These are phyloP conservation scores for Amauroascus niger DNA, from an alignment of 2,329 filamentous ascomycete genomes.

Conservation along the genomic window DNA sequence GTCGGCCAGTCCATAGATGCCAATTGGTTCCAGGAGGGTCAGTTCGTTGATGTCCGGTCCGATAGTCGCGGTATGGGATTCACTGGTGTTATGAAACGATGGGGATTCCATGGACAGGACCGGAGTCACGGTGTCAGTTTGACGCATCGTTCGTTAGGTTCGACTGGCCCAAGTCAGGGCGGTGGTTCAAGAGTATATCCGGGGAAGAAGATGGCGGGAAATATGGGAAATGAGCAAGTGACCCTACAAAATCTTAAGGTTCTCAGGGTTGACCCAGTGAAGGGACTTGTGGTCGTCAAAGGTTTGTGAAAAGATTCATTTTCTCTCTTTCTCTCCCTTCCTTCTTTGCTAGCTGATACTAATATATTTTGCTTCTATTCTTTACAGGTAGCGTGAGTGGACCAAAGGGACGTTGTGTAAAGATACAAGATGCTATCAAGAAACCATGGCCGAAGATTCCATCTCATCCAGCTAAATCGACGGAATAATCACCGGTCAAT, in stretches of 20 bases:
- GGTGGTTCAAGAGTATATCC: slow-evolving; percentile 85
- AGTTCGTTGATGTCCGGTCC: slow-evolving; percentile 77
- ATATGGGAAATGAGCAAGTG: slow-evolving; percentile 82
- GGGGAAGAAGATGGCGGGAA: slow-evolving; percentile 95
- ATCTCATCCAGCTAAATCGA: slow-evolving; percentile 8
- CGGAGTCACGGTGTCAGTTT: slow-evolving; percentile 92
- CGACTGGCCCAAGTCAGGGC: slow-evolving; percentile 79
- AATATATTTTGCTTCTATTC: slow-evolving; percentile 3
- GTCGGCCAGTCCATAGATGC: slow-evolving; percentile 68
- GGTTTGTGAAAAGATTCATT: slow-evolving; percentile 42
- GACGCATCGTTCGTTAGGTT: slow-evolving; percentile 87
- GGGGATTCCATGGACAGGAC: slow-evolving; percentile 79
- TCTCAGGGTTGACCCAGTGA: slow-evolving; percentile 73
- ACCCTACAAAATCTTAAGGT: slow-evolving; percentile 89
- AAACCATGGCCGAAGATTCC: slow-evolving; percentile 58
- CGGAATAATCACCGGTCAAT: slow-evolving; percentile 15
- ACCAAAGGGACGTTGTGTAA: slow-evolving; percentile 75
- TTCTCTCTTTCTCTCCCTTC: not conserved
- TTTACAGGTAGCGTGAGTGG: slow-evolving; percentile 61
- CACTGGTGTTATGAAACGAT: slow-evolving; percentile 94
- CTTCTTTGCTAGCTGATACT: no score
- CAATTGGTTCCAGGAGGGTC: slow-evolving; percentile 84
- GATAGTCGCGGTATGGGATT: slow-evolving; percentile 84
- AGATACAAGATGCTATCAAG: slow-evolving; percentile 83
- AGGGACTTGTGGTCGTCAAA: slow-evolving; percentile 80